Conservation (phyloP, 73 alveolate genomes). For the Paramecium sexaurelia region DNA sequence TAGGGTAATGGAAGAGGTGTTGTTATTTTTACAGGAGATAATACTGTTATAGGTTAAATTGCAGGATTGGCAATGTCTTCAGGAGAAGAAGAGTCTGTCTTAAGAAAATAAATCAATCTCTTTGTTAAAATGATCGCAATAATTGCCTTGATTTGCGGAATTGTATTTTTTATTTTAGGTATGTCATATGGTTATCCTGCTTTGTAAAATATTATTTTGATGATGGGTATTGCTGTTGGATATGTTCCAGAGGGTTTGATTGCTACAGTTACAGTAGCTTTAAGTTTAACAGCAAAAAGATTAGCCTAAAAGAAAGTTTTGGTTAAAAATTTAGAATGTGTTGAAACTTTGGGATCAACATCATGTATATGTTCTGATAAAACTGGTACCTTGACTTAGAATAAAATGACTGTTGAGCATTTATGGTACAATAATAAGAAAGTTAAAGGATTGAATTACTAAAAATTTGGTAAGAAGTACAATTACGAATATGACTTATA, state of each 20-base stretch:
- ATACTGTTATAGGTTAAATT: slow-evolving; percentile 95
- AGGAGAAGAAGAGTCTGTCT: slow-evolving; percentile 86
- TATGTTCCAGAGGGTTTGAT: slow-evolving; percentile 97
- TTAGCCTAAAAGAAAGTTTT: slow-evolving; percentile 87
- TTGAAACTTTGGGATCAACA: slow-evolving; percentile 97
- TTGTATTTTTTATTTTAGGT: slow-evolving; percentile 85
- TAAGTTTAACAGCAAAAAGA: slow-evolving; percentile 93
- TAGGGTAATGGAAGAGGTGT: slow-evolving; percentile 95
- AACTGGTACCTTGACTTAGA: slow-evolving; percentile 97
- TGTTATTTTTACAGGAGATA: slow-evolving; percentile 94
- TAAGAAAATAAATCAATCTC: slow-evolving; percentile 85
- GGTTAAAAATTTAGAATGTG: slow-evolving; percentile 95
- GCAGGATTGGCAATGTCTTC: slow-evolving; percentile 94
- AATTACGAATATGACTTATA: slow-evolving; percentile 68
- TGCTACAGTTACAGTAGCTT: slow-evolving; percentile 91
- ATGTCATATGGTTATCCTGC: slow-evolving; percentile 83
- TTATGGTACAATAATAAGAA: slow-evolving; percentile 89
- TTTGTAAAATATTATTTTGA: slow-evolving; percentile 83
- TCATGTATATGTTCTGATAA: slow-evolving; percentile 98
- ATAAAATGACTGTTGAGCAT: slow-evolving; percentile 94
- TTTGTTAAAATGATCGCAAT: slow-evolving; percentile 91
- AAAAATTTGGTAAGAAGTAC: slow-evolving; percentile 67
- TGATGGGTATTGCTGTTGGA: slow-evolving; percentile 95
- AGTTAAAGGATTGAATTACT: slow-evolving; percentile 82
- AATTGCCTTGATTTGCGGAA: slow-evolving; percentile 89